These are phyloP conservation scores for Rubia tinctorum DNA, from an alignment of 305 asterid species.

Conservation along the genomic window DNA sequence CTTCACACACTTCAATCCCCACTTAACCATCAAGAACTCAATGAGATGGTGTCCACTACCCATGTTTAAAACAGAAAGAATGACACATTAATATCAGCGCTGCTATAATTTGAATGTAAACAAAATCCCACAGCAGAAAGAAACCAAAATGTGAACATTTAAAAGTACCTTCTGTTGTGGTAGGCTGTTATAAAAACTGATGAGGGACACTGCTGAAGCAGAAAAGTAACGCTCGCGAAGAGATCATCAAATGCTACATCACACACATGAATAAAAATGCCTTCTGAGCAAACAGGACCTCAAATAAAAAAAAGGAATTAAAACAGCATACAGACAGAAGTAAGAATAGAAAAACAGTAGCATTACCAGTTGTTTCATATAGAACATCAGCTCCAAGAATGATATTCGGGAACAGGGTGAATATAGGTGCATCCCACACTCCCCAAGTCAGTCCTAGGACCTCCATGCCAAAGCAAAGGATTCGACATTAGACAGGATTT, in stretches of 20 bases:
- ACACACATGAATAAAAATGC: slow-evolving; percentile 23
- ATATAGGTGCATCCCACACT: slow-evolving; percentile 59
- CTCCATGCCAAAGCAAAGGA: slow-evolving; percentile 29
- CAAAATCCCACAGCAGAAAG: not conserved
- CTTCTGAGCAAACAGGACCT: slow-evolving; percentile 18
- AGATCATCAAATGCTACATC: slow-evolving; percentile 81
- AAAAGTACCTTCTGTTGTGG: slow-evolving; percentile 83
- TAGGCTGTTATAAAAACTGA: slow-evolving; percentile 86
- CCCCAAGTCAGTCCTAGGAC: slow-evolving; percentile 92
- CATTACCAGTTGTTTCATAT: slow-evolving; percentile 67
- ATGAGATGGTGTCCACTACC: slow-evolving; percentile 91
- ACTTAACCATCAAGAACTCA: slow-evolving; percentile 85
- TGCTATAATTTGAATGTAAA: not conserved
- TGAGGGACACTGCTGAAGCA: slow-evolving; percentile 60
- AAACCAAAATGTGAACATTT: slow-evolving; percentile 14
- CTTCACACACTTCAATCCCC: slow-evolving; percentile 80
- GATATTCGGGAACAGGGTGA: slow-evolving; percentile 63
- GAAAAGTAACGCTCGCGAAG: slow-evolving; percentile 72
- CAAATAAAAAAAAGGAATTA: slow-evolving; percentile 10
- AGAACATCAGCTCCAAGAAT: slow-evolving; percentile 98
- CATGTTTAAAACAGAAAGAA: slow-evolving; percentile 17
- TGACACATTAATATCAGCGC: not conserved
- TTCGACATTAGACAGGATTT: not conserved
- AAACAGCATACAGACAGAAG: slow-evolving; percentile 2
- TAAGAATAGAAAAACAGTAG: not conserved